Evolutionary conservation across 257 asterid genomes (phyloP).

Genomic region (Penstemon davidsonii): DNA sequence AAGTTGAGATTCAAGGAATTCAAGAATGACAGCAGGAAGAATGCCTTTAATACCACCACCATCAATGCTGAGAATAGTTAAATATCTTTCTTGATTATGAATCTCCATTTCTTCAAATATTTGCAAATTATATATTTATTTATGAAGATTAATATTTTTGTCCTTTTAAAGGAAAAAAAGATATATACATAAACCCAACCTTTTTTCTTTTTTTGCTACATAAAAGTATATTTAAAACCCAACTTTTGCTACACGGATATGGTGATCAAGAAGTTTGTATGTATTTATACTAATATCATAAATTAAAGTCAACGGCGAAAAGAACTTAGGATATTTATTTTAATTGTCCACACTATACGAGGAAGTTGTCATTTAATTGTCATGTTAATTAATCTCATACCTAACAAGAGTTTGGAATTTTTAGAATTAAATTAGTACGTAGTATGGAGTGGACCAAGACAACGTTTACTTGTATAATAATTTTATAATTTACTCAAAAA

Average conservation of each 20-base stretch:
- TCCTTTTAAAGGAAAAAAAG: too few relatives aligned
- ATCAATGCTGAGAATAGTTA: slow-evolving; percentile 70
- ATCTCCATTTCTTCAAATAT: slow-evolving; percentile 27
- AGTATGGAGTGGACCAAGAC: too few relatives aligned
- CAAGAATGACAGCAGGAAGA: slow-evolving; percentile 48
- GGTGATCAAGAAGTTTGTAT: too few relatives aligned
- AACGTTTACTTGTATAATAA: too few relatives aligned
- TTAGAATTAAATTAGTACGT: not conserved
- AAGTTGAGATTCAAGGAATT: slow-evolving; percentile 47
- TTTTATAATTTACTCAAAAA: too few relatives aligned
- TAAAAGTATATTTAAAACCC: too few relatives aligned
- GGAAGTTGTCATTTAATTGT: not conserved
- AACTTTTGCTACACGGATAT: too few relatives aligned
- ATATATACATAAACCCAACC: too few relatives aligned
- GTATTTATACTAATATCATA: too few relatives aligned
- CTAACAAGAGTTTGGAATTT: not conserved
- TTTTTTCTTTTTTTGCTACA: too few relatives aligned
- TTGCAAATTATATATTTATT: not conserved
- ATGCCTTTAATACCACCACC: slow-evolving; percentile 69
- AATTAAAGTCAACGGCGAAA: too few relatives aligned
- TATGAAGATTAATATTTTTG: too few relatives aligned
- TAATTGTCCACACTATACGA: not conserved
- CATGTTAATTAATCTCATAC: not conserved
- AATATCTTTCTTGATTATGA: slow-evolving; percentile 29
- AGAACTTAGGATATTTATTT: not conserved